Evolutionary conservation across 495 filamentous ascomycete species (phyloP).

Genomic region (Cairneyella variabilis): DNA sequence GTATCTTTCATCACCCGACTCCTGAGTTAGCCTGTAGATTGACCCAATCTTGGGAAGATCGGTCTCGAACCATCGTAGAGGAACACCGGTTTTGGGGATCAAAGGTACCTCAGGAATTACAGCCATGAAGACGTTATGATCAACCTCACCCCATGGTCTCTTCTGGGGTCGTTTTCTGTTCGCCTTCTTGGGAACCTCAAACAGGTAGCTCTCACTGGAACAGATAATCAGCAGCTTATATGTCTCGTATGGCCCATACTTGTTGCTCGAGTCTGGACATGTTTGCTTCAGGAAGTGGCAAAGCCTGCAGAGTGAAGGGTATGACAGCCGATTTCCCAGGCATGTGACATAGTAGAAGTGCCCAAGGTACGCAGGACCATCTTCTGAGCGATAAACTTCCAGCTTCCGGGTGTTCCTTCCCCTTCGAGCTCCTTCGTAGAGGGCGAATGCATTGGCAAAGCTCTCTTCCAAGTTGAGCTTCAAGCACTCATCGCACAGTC

Average conservation of each 20-base stretch:
- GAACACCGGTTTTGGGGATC: background rate
- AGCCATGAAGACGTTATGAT: conserved; percentile 3
- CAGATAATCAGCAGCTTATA: conserved; percentile 1
- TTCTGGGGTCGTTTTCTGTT: too few relatives aligned
- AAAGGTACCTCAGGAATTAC: background rate
- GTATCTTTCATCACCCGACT: background rate
- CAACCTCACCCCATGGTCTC: background rate
- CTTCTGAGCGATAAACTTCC: conserved; percentile 5
- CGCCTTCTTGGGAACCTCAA: background rate
- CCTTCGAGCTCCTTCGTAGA: conserved; percentile 5
- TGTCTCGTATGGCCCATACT: background rate
- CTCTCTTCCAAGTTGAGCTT: conserved; percentile 1
- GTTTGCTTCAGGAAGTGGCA: background rate
- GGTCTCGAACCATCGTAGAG: background rate
- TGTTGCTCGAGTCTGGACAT: background rate
- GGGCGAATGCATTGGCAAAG: background rate
- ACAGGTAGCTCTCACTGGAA: background rate
- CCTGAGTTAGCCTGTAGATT: background rate
- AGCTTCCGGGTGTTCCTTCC: conserved; percentile 1
- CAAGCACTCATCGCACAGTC: conserved; percentile 3
- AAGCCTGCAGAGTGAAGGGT: background rate
- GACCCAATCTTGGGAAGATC: background rate
- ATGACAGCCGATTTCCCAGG: background rate
- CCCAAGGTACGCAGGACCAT: background rate
- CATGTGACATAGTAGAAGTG: conserved; percentile 3